phyloP scores from a whole-genome alignment of 2,329 filamentous ascomycete genomes.

The Venturia effusa region DNA sequence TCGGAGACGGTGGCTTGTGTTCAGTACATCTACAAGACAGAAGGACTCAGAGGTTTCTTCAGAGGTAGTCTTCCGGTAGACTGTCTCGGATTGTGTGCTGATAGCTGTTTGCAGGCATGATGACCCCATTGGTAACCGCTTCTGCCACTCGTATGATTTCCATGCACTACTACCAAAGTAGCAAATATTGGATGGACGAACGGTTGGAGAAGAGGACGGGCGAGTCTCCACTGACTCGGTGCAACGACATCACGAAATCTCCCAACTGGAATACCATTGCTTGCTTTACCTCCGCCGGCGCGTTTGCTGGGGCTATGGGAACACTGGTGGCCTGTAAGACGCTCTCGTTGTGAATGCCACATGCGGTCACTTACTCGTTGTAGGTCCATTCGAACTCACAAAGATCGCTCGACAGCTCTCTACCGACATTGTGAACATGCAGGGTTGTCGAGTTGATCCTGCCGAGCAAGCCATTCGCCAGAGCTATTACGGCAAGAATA shows the following conservation, averaged over 20 bases:
- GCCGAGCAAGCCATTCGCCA: slow-evolving; percentile 26
- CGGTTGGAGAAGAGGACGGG: slow-evolving; percentile 56
- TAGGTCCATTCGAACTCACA: slow-evolving; percentile 77
- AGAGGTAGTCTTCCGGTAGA: slow-evolving; percentile 29
- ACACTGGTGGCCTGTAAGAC: slow-evolving; percentile 61
- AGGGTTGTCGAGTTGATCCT: slow-evolving; percentile 36
- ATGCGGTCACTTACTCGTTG: slow-evolving; percentile 8
- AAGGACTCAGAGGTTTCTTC: slow-evolving; percentile 41
- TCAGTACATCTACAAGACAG: slow-evolving; percentile 57
- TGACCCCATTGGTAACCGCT: slow-evolving; percentile 69
- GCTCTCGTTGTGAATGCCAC: background rate
- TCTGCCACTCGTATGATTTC: slow-evolving; percentile 68
- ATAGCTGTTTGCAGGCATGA: slow-evolving; percentile 45
- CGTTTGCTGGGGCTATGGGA: slow-evolving; percentile 68
- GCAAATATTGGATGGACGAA: slow-evolving; percentile 62
- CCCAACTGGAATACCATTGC: slow-evolving; percentile 63
- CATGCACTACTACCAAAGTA: slow-evolving; percentile 68
- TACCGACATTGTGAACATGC: slow-evolving; percentile 55
- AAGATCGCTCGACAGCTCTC: slow-evolving; percentile 82
- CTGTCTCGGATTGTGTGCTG: slow-evolving; percentile 14
- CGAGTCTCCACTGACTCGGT: slow-evolving; percentile 61
- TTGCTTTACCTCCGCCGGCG: slow-evolving; percentile 69
- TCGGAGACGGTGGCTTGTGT: slow-evolving; percentile 66
- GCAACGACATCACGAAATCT: slow-evolving; percentile 58
- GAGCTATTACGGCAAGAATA: slow-evolving; percentile 42